These are phyloP conservation scores for Trifolium subterraneum DNA, from an alignment of 306 rosid genomes.

Conservation along the genomic window DNA sequence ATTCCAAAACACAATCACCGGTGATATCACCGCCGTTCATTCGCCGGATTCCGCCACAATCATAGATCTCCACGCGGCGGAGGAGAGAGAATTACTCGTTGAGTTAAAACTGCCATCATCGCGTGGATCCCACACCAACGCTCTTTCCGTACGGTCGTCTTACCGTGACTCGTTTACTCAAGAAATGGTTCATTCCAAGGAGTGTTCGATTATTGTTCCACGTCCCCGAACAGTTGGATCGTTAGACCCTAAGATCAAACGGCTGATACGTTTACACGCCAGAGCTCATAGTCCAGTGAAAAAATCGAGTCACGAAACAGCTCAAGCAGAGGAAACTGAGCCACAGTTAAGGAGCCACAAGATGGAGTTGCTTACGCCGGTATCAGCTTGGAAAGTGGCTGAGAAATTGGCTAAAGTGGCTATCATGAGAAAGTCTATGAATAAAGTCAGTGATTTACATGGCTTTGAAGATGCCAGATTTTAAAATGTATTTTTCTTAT, in stretches of 20 bases:
- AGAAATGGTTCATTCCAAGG: constrained; percentile 58
- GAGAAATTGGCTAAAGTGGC: constrained; percentile 92
- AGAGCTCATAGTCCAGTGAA: constrained; percentile 55
- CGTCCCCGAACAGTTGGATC: constrained; percentile 66
- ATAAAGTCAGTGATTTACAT: constrained; percentile 93
- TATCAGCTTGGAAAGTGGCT: constrained; percentile 93
- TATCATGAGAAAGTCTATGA: constrained; percentile 91
- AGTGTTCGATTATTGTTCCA: constrained; percentile 57
- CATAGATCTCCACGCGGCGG: constrained; percentile 67
- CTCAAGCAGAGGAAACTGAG: constrained; percentile 58
- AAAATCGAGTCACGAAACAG: constrained; percentile 47
- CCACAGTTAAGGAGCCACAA: constrained; percentile 46
- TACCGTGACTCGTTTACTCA: constrained; percentile 61
- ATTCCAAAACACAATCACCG: constrained; percentile 45
- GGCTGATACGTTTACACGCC: constrained; percentile 66
- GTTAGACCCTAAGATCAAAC: constrained; percentile 47
- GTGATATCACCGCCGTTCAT: constrained; percentile 66
- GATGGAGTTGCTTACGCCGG: constrained; percentile 74
- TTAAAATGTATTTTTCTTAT: constrained; percentile 47
- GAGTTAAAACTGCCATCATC: constrained; percentile 65
- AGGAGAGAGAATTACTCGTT: constrained; percentile 65
- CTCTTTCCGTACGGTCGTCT: constrained; percentile 62
- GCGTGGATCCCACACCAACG: constrained; percentile 56
- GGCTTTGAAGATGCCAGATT: constrained; percentile 97
- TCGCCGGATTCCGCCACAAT: constrained; percentile 49